Percentiles rank a stretch among this genome's conserved stretches.
phyloP scores from a whole-genome alignment of 2,329 filamentous ascomycete genomes.

The Exserohilum turcica region DNA sequence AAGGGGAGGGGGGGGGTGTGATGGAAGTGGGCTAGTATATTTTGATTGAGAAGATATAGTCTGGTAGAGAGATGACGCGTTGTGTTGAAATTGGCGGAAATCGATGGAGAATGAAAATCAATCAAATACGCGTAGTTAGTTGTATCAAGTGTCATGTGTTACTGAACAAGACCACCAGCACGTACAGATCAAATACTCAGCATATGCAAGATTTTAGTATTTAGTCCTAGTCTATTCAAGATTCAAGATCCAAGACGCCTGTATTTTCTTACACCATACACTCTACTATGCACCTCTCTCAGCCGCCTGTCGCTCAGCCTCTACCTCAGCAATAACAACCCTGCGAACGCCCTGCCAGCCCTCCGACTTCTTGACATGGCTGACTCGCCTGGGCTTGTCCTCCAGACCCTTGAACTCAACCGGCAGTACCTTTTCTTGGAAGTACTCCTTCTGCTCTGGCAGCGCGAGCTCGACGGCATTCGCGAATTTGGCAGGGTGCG shows the following conservation, averaged over 20 bases:
- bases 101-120: too few relatives aligned
- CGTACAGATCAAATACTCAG: too few relatives aligned
- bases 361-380: constrained; percentile 64
- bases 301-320: constrained; percentile 47
- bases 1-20: neutral
- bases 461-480: constrained; percentile 82
- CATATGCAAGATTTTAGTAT: neutral
- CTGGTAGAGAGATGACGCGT: too few relatives aligned
- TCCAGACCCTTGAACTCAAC: constrained; percentile 81
- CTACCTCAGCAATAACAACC: constrained; percentile 76
- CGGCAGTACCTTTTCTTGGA: constrained; percentile 79
- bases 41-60: too few relatives aligned
- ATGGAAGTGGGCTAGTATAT: neutral
- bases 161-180: too few relatives aligned
- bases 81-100: too few relatives aligned
- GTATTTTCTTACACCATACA: neutral
- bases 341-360: constrained; percentile 77
- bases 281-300: constrained; percentile 27
- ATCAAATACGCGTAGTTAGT: too few relatives aligned
- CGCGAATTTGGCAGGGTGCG: constrained; percentile 94
- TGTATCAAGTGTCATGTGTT: too few relatives aligned
- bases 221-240: constrained; percentile 11
- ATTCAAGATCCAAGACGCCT: neutral
- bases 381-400: constrained; percentile 74
- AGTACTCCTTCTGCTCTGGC: constrained; percentile 71